Percentiles rank a stretch among this genome's conserved stretches.
Conservation (phyloP, 371 early-diverging fungal genomes). For the Zychaea mexicana region DNA sequence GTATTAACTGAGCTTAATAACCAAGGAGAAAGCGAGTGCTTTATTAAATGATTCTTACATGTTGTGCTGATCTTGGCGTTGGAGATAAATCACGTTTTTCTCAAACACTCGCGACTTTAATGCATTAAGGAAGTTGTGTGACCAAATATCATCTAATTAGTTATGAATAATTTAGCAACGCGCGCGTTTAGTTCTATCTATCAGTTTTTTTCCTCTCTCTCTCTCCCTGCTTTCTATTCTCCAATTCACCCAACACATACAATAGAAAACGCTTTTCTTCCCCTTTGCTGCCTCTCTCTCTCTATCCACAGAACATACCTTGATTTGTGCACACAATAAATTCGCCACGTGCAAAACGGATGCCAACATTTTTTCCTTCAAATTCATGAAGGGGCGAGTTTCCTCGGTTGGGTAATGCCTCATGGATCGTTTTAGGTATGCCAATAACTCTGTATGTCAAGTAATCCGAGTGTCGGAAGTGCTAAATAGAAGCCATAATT, state of each 20-base stretch:
- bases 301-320: constrained; percentile 30
- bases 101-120: constrained; percentile 39
- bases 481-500: constrained; percentile 17
- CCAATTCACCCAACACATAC: neutral
- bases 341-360: constrained; percentile 51
- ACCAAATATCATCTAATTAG: constrained; percentile 56
- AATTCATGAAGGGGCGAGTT: constrained; percentile 50
- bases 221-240: neutral
- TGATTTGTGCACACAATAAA: constrained; percentile 48
- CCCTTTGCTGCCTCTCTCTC: no score
- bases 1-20: neutral
- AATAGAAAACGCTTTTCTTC: no score
- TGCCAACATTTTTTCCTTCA: constrained; percentile 52
- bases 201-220: neutral
- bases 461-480: constrained; percentile 42
- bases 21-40: no score
- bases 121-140: constrained; percentile 48
- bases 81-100: constrained; percentile 40
- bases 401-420: constrained; percentile 37
- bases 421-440: constrained; percentile 35
- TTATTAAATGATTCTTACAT: constrained; percentile 35
- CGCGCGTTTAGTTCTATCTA: neutral
- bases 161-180: no score
- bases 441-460: constrained; percentile 46
- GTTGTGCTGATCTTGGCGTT: constrained; percentile 40